Evolutionary conservation across 208 protist genomes (phyloP).

Genomic region (Porcisia deanei): DNA sequence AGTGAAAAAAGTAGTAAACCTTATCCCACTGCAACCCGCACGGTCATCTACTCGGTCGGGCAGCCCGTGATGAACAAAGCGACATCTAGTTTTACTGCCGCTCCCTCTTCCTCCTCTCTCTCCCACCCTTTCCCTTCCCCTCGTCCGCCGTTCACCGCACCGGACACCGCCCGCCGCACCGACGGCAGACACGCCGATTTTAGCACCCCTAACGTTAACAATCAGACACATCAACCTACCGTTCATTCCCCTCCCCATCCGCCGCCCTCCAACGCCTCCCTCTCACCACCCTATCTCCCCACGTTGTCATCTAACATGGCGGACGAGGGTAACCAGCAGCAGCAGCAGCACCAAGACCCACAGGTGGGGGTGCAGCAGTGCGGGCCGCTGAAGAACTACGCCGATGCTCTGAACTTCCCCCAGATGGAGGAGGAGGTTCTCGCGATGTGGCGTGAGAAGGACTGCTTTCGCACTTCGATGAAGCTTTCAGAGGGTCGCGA

Average conservation of each 20-base stretch:
- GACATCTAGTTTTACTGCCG: slow-evolving; percentile 9
- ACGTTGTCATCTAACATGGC: slow-evolving; percentile 16
- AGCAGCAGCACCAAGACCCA: slow-evolving; percentile 19
- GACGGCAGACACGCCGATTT: slow-evolving; percentile 1
- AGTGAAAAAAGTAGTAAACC: slow-evolving; percentile 44
- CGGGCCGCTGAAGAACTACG: slow-evolving; percentile 58
- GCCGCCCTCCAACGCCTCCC: neutral
- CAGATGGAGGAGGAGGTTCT: slow-evolving; percentile 95
- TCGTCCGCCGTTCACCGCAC: slow-evolving; percentile 1
- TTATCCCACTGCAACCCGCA: slow-evolving; percentile 47
- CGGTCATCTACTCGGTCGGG: slow-evolving; percentile 47
- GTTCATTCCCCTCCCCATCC: slow-evolving; percentile 13
- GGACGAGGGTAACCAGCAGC: slow-evolving; percentile 6
- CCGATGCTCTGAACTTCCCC: slow-evolving; percentile 91
- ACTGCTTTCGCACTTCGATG: slow-evolving; percentile 96
- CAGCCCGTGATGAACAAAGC: neutral
- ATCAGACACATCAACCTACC: neutral
- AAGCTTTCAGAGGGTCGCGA: slow-evolving; percentile 91
- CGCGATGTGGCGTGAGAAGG: slow-evolving; percentile 95
- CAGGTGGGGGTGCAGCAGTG: neutral
- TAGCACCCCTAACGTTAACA: slow-evolving; percentile 2
- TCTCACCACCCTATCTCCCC: neutral
- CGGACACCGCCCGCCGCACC: neutral
- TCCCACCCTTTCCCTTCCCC: slow-evolving; percentile 23
- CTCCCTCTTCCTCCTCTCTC: slow-evolving; percentile 22